A percentile compares a stretch with the other conserved stretches of the same genome.
Conservation (phyloP, 1,284 basidiomycete species). For the Ceratobasidium theobromae region DNA sequence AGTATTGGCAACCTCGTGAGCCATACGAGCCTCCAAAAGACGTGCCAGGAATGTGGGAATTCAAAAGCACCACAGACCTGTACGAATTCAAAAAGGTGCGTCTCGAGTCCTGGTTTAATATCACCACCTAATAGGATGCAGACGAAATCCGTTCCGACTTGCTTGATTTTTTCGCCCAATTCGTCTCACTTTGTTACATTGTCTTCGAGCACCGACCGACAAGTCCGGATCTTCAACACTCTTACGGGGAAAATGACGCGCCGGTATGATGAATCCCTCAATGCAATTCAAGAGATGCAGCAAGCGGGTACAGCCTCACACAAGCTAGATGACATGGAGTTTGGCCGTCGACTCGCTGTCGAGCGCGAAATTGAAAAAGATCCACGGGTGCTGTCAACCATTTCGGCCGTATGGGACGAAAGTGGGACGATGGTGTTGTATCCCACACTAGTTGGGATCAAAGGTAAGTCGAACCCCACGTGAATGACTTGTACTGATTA, state of each 20-base stretch:
- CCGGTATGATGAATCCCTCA: constrained; percentile 92
- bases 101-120: neutral
- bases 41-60: constrained; percentile 81
- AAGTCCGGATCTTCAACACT: constrained; percentile 93
- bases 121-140: constrained; percentile 43
- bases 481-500: neutral
- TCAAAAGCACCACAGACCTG: constrained; percentile 88
- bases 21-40: constrained; percentile 83
- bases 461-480: constrained; percentile 58
- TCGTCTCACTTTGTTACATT: constrained; percentile 87
- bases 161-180: constrained; percentile 87
- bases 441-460: constrained; percentile 91
- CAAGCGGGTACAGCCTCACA: constrained; percentile 89
- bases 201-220: constrained; percentile 84
- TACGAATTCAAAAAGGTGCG: constrained; percentile 97
- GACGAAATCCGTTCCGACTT: constrained; percentile 90
- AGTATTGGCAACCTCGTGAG: constrained; percentile 92
- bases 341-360: constrained; percentile 89
- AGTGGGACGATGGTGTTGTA: constrained; percentile 93
- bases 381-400: constrained; percentile 51
- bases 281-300: constrained; percentile 95
- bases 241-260: constrained; percentile 86
- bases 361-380: constrained; percentile 89
- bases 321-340: constrained; percentile 98
- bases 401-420: constrained; percentile 94